Conservation (phyloP, 1,284 basidiomycete species). For the Anthracocystis setariae region DNA sequence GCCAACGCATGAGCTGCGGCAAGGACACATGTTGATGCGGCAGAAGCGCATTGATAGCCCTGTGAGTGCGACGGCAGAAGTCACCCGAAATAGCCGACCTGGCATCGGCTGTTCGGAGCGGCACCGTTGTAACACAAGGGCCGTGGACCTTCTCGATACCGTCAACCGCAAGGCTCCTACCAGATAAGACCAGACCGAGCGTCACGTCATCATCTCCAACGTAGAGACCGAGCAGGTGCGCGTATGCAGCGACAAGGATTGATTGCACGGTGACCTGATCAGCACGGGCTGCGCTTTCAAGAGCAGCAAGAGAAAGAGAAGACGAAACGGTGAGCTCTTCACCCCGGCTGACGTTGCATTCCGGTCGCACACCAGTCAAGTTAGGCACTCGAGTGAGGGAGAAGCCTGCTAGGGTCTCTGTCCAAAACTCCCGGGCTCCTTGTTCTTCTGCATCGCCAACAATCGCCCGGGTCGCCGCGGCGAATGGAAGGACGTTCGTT, state of each 20-base stretch:
- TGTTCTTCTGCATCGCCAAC: constrained; percentile 17
- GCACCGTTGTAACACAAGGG: constrained; percentile 61
- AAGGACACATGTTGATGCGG: constrained; percentile 58
- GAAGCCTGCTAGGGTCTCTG: constrained; percentile 37
- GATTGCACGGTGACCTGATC: constrained; percentile 53
- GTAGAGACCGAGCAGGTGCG: constrained; percentile 47
- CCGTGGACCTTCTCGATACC: constrained; percentile 54
- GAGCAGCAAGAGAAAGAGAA: not conserved
- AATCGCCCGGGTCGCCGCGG: constrained; percentile 22
- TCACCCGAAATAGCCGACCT: constrained; percentile 1
- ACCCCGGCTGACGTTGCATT: constrained; percentile 11
- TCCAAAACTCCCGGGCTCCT: constrained; percentile 46
- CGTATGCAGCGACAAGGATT: constrained; percentile 47
- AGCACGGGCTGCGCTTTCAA: constrained; percentile 34
- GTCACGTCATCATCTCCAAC: constrained; percentile 53
- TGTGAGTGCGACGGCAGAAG: constrained; percentile 20
- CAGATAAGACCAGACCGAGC: constrained; percentile 60
- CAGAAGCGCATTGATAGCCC: constrained; percentile 31
- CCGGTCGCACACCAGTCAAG: constrained; percentile 48
- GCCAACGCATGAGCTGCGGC: constrained; percentile 49
- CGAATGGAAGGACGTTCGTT: constrained; percentile 12
- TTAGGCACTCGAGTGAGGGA: constrained; percentile 48
- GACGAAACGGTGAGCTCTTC: constrained; percentile 29
- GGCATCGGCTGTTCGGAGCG: constrained; percentile 40
- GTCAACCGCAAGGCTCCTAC: constrained; percentile 45